Conservation (phyloP, 225 moss, liverwort and hornwort species). For the Sphagnum contortum region DNA sequence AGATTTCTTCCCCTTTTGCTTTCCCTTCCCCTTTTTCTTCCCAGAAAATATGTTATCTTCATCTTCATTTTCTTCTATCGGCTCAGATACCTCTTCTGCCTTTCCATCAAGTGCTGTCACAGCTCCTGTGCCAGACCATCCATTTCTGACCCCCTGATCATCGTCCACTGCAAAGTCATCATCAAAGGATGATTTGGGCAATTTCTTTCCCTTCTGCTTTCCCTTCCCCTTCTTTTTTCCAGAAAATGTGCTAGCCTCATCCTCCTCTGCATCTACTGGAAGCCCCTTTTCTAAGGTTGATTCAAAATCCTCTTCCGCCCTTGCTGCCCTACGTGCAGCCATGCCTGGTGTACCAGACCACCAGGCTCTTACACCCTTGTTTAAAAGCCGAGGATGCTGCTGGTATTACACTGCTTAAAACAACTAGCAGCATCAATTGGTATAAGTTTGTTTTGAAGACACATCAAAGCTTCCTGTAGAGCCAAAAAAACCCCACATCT, state of each 20-base stretch:
- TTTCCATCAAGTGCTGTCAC: slow-evolving; percentile 2
- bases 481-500: no score
- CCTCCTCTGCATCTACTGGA: slow-evolving; percentile 1
- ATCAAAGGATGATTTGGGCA: slow-evolving; percentile 7
- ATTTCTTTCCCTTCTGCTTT: slow-evolving; percentile 48
- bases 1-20: slow-evolving; percentile 17
- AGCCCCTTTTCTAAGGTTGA: no score
- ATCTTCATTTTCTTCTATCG: not conserved
- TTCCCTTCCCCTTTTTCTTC: slow-evolving; percentile 19
- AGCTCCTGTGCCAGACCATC: slow-evolving; percentile 4
- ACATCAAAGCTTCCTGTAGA: no score
- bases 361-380: no score
- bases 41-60: slow-evolving; percentile 8
- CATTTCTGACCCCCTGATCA: slow-evolving; percentile 8
- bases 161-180: slow-evolving; percentile 28
- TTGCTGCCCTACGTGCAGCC: no score
- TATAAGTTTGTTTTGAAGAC: no score
- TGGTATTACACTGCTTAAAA: no score
- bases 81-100: slow-evolving; percentile 8
- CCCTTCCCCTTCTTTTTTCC: slow-evolving; percentile 38
- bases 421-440: no score
- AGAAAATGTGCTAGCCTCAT: slow-evolving; percentile 22
- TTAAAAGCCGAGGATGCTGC: no score
- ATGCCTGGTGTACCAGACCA: no score
- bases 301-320: no score